phyloP scores from a whole-genome alignment of 805 yeast species.

The Yarrowia hollandica region DNA sequence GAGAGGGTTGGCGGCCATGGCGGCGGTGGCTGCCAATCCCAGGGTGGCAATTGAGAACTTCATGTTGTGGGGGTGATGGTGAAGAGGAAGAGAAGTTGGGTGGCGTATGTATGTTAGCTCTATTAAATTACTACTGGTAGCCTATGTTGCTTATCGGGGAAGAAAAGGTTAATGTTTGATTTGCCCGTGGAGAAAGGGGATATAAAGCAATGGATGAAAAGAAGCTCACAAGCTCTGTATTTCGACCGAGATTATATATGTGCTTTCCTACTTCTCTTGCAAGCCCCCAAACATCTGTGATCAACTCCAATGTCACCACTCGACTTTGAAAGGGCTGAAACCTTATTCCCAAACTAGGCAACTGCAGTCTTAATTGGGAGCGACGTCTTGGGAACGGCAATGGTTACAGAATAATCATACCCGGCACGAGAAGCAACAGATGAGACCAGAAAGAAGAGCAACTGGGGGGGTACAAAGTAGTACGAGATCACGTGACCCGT shows the following conservation, averaged over 20 bases:
- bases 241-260: too few species aligned
- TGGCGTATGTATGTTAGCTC: neutral
- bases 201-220: neutral
- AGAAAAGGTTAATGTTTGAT: neutral
- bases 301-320: neutral
- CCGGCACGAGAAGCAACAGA: too few species aligned
- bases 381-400: conserved; percentile 2
- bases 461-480: too few species aligned
- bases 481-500: too few species aligned
- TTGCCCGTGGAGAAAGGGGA: neutral
- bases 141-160: conserved; percentile 25
- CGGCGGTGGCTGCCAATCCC: conserved; percentile 11
- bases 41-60: conserved; percentile 19
- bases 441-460: too few species aligned
- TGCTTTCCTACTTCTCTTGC: too few species aligned
- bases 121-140: neutral
- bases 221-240: neutral
- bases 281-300: too few species aligned
- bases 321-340: neutral
- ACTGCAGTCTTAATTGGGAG: conserved; percentile 24
- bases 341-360: conserved; percentile 16
- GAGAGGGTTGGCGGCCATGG: conserved; percentile 24
- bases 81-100: conserved; percentile 3
- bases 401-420: too few species aligned
- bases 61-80: neutral